A percentile compares a stretch with the other conserved stretches of the same genome.
phyloP scores from a whole-genome alignment of 768 basidiomycete species.

The Collybia mongolica region DNA sequence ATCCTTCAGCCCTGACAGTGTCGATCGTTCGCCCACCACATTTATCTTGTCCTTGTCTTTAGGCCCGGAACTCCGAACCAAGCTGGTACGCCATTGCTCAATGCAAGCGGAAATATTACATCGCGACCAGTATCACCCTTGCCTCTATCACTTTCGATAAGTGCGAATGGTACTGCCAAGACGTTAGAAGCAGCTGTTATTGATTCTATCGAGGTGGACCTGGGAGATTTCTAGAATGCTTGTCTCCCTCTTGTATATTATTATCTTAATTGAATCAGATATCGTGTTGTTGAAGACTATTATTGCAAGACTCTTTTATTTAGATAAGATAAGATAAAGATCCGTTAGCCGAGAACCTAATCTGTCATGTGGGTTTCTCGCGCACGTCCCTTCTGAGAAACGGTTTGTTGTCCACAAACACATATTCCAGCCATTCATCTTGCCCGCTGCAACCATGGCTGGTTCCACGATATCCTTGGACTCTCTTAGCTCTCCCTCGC shows the following conservation, averaged over 20 bases:
- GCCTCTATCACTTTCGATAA: conserved; percentile 16
- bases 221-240: conserved; percentile 67
- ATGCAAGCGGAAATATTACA: conserved; percentile 21
- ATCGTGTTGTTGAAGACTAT: background rate
- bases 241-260: background rate
- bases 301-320: background rate
- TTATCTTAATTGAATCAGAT: background rate
- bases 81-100: conserved; percentile 32
- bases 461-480: conserved; percentile 64
- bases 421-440: conserved; percentile 8
- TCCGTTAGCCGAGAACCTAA: conserved; percentile 13
- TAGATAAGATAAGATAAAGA: conserved; percentile 35
- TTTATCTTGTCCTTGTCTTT: conserved; percentile 7
- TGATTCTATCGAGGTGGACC: conserved; percentile 70
- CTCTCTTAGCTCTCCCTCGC: conserved; percentile 67
- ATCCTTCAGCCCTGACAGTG: background rate
- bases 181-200: conserved; percentile 57
- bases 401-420: conserved; percentile 27
- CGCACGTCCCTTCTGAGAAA: conserved; percentile 22
- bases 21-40: conserved; percentile 4
- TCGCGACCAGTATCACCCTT: conserved; percentile 22
- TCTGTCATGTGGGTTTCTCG: conserved; percentile 25
- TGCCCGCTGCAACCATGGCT: conserved; percentile 39
- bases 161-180: conserved; percentile 30
- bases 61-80: conserved; percentile 53